phyloP scores from a whole-genome alignment of 2,329 filamentous ascomycete genomes.

The Aspergillus udagawae region DNA sequence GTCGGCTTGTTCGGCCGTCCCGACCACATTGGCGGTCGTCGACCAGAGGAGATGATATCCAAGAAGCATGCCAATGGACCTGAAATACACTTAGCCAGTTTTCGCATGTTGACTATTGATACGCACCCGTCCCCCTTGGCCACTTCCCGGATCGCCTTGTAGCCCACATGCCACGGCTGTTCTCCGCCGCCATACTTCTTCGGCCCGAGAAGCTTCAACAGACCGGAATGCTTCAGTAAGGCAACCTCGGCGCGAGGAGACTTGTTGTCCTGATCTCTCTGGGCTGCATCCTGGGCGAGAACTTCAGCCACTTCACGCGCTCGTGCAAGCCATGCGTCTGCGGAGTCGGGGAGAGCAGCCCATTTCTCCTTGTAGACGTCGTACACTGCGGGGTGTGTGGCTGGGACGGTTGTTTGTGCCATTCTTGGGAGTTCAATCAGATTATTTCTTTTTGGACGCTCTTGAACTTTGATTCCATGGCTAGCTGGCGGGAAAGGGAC shows the following conservation, averaged over 20 bases:
- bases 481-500: too few species aligned
- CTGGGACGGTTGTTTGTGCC: constrained; percentile 14
- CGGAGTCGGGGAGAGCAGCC: constrained; percentile 34
- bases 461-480: too few species aligned
- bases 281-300: constrained; percentile 46
- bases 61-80: constrained; percentile 61
- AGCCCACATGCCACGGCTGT: constrained; percentile 53
- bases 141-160: constrained; percentile 58
- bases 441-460: background rate
- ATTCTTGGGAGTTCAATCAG: constrained; percentile 3
- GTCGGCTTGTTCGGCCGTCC: constrained; percentile 57
- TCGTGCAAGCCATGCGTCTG: constrained; percentile 46
- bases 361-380: constrained; percentile 37
- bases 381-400: constrained; percentile 41
- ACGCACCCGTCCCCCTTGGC: constrained; percentile 60
- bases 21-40: constrained; percentile 57
- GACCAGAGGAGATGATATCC: constrained; percentile 65
- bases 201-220: constrained; percentile 50
- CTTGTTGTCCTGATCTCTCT: constrained; percentile 50
- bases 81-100: constrained; percentile 13
- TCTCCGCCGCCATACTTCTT: constrained; percentile 51
- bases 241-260: constrained; percentile 49
- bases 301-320: constrained; percentile 49
- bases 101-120: background rate
- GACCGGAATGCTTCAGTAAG: constrained; percentile 49